Evolutionary conservation across 2,329 filamentous ascomycete genomes (phyloP), one percentile per base, ranked within the genome.

Genomic region (Fusarium temperatum): DNA sequence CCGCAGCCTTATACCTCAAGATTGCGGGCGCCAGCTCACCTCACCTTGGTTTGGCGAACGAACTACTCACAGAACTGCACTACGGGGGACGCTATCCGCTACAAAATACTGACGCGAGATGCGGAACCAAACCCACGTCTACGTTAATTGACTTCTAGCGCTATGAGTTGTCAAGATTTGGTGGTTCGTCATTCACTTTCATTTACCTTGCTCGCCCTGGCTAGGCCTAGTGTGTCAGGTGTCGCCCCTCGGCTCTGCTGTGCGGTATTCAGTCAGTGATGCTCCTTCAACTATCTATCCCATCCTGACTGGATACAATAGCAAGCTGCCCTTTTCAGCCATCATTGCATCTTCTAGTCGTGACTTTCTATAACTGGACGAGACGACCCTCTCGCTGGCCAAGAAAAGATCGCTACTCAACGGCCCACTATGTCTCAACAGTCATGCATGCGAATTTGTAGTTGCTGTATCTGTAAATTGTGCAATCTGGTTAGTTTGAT

Each of bases 191-290:
- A 47, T 71, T 66, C 50, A 53, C 24, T 32, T 50, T 50, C 47
- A 50, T 54, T 54, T 54, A 54, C 50, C 50, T 54, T 26, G 50
- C 50, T 44, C 44, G 55, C 57, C 50, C 55, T 65, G 28, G 51
- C 59, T 70, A 60, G 50, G 48, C 50, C 44, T 66, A 66, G 50
- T 55, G 60, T 71, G 51, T 70, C 71, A 71, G 66, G 66, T 74
- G 44, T 70, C 42, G 67, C 62, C 66, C 70, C 26, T 60, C 66
- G 66, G 66, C 66, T 69, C 57, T 69, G 42, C 13, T 45, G 39
- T 55, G 24, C 24, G 22, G 45, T 68, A 41, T 62, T 68, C 42
- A 68, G 44, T 26, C 36, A 61, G n/a, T 26, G 18, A 58, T 28
- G 56, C 26, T 58, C 30, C 41, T 53, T 61, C 38, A 36, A 41